phyloP scores from a whole-genome alignment of 208 protist species.

The Entamoeba moshkovskii region DNA sequence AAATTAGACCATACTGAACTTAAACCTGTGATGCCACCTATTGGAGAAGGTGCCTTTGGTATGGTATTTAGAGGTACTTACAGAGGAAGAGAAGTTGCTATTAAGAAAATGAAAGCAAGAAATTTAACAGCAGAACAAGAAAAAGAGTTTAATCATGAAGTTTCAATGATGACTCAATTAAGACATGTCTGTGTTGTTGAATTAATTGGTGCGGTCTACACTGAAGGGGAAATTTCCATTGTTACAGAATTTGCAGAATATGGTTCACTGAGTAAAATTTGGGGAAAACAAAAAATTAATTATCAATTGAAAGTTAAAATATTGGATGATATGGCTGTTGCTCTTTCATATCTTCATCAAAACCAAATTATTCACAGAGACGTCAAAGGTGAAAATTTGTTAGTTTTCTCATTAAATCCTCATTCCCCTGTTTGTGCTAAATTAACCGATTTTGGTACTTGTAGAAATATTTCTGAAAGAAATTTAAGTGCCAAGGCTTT shows the following conservation, averaged over 20 bases:
- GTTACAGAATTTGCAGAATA: not conserved
- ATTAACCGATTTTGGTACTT: not conserved
- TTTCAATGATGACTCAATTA: not conserved
- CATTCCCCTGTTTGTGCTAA: not conserved
- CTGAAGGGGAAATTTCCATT: not conserved
- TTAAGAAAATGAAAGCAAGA: not conserved
- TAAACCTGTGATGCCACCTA: not conserved
- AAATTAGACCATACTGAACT: not conserved
- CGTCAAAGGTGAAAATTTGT: not conserved
- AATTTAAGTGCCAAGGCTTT: not conserved
- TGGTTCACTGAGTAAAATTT: not conserved
- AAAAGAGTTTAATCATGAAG: not conserved
- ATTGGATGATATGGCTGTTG: not conserved
- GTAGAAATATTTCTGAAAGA: not conserved
- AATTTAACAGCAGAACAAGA: not conserved
- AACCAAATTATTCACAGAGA: not conserved
- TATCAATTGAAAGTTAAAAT: not conserved
- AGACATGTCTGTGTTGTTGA: not conserved
- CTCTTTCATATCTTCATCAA: not conserved
- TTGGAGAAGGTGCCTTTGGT: not conserved
- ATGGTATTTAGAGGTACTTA: not conserved
- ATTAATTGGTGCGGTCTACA: not conserved
- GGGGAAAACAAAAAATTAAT: not conserved
- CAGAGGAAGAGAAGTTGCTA: not conserved
- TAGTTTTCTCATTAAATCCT: not conserved